Base-by-base conservation (phyloP, 2,329 filamentous ascomycete genomes). In the Monilinia fructigena region DNA sequence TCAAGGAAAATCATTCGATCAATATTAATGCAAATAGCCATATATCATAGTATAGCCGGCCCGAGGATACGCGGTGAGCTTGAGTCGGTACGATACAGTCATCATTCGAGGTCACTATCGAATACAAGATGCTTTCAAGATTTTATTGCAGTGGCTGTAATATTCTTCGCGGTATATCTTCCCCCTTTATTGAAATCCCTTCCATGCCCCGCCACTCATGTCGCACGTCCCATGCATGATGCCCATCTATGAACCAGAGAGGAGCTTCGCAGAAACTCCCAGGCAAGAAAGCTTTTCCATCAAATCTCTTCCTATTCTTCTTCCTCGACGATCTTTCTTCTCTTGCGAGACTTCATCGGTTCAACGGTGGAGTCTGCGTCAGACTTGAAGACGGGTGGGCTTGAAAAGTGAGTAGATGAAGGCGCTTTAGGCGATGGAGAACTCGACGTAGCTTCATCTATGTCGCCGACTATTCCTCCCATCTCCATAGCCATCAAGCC, bases 301-400 rank as follows among this genome's bases (percentile, higher is more conserved):
- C 54, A 45, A 14, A 58, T 23, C 5, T 18, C 26, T 1, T 42
- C 38, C 28, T 45, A 11, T 3, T 40, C 38, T 14, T 40, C 38
- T 2, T 47, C 40, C 5, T 47, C 11, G 26, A 18, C 26, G 14
- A 59, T 3, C 6, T n/a, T 59, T 23, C 55, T 59, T 28, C 26
- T 47, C 11, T 59, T 59, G 20, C 26, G 40, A 47, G 18, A 20
- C 7, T 12, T 40, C 10, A 8, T 0, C 18, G 20, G 3, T 0
- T 16, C 0, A 28, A 20, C 0, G 1, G 1, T 45, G 0, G 3
- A 47, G 40, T 11, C 4, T 20, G 55, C 28, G 5, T 26, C 3
- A 20, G 8, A 4, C 4, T 11, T 28, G 3, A 10, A 12, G 40
- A 18, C 7, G 42, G 18, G 45, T 50, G 47, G n/a, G 18, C 1